phyloP scores from a whole-genome alignment of 1,139 yeast genomes.

The Zygosaccharomyces pseudobailii region DNA sequence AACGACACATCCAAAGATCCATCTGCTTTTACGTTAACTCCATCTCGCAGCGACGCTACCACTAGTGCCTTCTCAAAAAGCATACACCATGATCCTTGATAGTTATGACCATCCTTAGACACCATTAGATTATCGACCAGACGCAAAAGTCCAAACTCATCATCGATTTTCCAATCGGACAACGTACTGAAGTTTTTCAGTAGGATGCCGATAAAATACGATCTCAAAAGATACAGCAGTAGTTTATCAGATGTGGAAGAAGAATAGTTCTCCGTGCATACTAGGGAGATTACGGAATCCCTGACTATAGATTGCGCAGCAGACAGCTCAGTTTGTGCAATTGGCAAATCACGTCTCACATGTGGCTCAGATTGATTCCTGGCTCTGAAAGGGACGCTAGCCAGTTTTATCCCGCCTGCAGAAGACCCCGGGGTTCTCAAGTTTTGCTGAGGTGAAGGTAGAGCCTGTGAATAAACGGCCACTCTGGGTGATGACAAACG shows the following conservation, averaged over 20 bases:
- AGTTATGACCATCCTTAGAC: conserved; percentile 18
- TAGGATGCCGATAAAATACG: conserved; percentile 25
- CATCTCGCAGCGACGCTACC: conserved; percentile 13
- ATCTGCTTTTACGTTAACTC: conserved; percentile 5
- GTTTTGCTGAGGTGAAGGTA: conserved; percentile 1
- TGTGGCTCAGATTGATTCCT: not conserved
- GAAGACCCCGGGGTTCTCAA: not conserved
- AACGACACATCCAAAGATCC: conserved; percentile 10
- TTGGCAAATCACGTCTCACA: conserved; percentile 2
- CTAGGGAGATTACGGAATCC: conserved; percentile 2
- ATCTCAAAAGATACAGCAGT: conserved; percentile 25
- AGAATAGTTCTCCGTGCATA: not conserved
- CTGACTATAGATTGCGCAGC: not conserved
- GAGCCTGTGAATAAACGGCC: not conserved
- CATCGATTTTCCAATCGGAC: conserved; percentile 24
- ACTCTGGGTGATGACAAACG: not conserved
- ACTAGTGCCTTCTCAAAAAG: conserved; percentile 26
- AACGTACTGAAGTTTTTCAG: conserved; percentile 18
- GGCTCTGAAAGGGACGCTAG: not conserved
- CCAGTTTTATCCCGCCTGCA: not conserved
- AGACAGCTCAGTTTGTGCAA: not conserved
- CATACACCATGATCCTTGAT: conserved; percentile 24
- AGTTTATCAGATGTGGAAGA: conserved; percentile 1
- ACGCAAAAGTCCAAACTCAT: conserved; percentile 28
- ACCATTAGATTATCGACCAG: conserved; percentile 27